phyloP scores from a whole-genome alignment of 768 basidiomycete species.

The Lanmaoa rubissima region DNA sequence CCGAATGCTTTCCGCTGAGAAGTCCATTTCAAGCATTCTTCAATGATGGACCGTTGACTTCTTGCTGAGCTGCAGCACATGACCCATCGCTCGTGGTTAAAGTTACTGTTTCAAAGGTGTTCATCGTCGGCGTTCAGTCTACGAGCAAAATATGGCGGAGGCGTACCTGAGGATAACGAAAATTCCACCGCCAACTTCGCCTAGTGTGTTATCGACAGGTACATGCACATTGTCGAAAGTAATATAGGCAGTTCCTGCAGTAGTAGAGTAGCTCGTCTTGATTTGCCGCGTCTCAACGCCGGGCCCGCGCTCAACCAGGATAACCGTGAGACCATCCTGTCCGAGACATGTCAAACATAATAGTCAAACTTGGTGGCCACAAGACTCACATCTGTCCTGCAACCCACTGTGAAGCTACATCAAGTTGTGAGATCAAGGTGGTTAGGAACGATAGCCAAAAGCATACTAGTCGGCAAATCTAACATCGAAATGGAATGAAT shows the following conservation, averaged over 20 bases:
- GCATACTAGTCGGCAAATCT: slow-evolving; percentile 42
- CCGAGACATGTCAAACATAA: slow-evolving; percentile 19
- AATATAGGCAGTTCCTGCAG: slow-evolving; percentile 85
- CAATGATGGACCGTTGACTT: slow-evolving; percentile 64
- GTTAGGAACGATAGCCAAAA: background rate
- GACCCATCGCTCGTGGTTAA: slow-evolving; percentile 94
- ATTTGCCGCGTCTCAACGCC: slow-evolving; percentile 67
- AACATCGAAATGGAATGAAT: slow-evolving; percentile 6
- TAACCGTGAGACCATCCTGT: slow-evolving; percentile 60
- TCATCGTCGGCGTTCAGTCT: background rate
- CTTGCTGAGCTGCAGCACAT: slow-evolving; percentile 80
- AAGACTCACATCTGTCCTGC: slow-evolving; percentile 46
- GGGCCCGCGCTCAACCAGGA: slow-evolving; percentile 60
- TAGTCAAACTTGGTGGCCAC: slow-evolving; percentile 11
- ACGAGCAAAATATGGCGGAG: background rate
- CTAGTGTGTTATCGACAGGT: slow-evolving; percentile 83
- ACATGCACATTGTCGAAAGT: slow-evolving; percentile 85
- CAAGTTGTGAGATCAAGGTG: slow-evolving; percentile 13
- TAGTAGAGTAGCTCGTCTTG: slow-evolving; percentile 81
- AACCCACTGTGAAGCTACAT: slow-evolving; percentile 59
- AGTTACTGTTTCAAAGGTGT: slow-evolving; percentile 55
- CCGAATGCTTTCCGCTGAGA: slow-evolving; percentile 91
- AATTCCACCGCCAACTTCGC: slow-evolving; percentile 57
- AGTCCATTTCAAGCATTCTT: slow-evolving; percentile 91
- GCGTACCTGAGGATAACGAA: slow-evolving; percentile 55